A percentile compares a stretch with the other conserved stretches of the same genome.
Evolutionary conservation across 2,329 filamentous ascomycete genomes (phyloP).

Genomic region (Phaeophleospora eucalypticola): DNA sequence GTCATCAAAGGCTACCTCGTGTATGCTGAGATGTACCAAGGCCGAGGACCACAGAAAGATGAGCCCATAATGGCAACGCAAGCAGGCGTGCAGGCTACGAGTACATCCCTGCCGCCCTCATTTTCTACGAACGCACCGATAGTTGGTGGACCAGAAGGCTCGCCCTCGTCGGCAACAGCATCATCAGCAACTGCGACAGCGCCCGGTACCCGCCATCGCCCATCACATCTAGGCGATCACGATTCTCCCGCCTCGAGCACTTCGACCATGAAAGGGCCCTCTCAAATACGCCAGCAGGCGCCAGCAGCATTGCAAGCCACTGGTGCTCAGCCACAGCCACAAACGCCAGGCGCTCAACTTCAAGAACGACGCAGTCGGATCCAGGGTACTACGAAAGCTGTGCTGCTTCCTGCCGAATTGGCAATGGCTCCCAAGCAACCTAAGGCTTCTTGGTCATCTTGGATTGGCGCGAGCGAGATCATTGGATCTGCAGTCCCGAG

Average conservation of each 20-base stretch:
- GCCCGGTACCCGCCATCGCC: constrained; percentile 4
- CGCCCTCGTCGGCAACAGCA: constrained; percentile 33
- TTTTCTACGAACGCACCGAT: constrained; percentile 28
- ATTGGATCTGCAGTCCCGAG: constrained; percentile 73
- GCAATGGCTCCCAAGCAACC: constrained; percentile 47
- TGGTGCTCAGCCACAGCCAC: constrained; percentile 3
- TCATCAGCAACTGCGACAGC: constrained; percentile 40
- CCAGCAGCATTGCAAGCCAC: not conserved
- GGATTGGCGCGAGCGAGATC: constrained; percentile 50
- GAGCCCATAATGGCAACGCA: constrained; percentile 39
- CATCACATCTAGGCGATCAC: not conserved
- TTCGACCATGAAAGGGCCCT: constrained; percentile 5
- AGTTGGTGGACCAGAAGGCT: constrained; percentile 28
- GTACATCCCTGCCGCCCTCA: constrained; percentile 24
- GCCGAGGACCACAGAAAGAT: constrained; percentile 42
- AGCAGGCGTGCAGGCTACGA: constrained; percentile 30
- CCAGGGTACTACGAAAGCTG: constrained; percentile 36
- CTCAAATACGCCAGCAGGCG: not conserved
- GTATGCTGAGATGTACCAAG: constrained; percentile 46
- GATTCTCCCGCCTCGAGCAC: constrained; percentile 12
- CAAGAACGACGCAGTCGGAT: constrained; percentile 30
- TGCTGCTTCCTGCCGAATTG: constrained; percentile 42
- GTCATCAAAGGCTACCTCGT: constrained; percentile 46
- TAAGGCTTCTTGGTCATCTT: constrained; percentile 28
- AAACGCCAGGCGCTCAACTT: constrained; percentile 7